These are phyloP conservation scores for Streptanthus diversifolius DNA, from an alignment of 345 rosid genomes.

Conservation along the genomic window DNA sequence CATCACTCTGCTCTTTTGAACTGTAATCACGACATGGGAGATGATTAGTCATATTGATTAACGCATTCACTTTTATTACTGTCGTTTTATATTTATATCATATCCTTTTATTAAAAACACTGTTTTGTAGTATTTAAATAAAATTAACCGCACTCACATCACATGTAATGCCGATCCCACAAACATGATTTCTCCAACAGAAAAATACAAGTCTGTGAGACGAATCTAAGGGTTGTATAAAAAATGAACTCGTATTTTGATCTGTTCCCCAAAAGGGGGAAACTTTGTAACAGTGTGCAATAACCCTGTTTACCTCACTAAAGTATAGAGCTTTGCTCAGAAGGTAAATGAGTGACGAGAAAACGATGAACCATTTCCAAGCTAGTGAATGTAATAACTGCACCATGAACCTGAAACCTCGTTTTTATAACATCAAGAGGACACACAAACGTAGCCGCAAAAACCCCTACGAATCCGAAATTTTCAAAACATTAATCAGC, in stretches of 20 bases:
- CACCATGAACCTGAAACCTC: constrained; percentile 90
- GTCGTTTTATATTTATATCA: background rate
- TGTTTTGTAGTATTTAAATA: background rate
- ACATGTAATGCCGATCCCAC: constrained; percentile 29
- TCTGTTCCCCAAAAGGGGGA: background rate
- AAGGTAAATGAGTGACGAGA: constrained; percentile 49
- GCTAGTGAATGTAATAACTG: constrained; percentile 93
- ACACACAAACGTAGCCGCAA: constrained; percentile 90
- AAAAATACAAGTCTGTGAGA: background rate
- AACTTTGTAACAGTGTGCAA: constrained; percentile 4
- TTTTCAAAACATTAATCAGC: background rate
- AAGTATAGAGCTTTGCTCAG: constrained; percentile 46
- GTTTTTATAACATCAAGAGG: constrained; percentile 92
- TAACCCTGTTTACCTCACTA: constrained; percentile 3
- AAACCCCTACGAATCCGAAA: constrained; percentile 44
- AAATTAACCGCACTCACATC: constrained; percentile 7
- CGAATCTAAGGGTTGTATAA: background rate
- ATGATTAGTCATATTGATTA: constrained; percentile 2
- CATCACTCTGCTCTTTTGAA: background rate
- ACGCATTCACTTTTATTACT: background rate
- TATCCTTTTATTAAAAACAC: background rate
- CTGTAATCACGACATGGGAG: constrained; percentile 7
- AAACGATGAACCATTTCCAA: constrained; percentile 88
- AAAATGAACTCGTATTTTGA: background rate
- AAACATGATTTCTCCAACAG: background rate